Percentiles rank a stretch among this genome's conserved stretches.
Evolutionary conservation across 2,329 filamentous ascomycete species (phyloP).

Genomic region (Trichoderma polysporum): DNA sequence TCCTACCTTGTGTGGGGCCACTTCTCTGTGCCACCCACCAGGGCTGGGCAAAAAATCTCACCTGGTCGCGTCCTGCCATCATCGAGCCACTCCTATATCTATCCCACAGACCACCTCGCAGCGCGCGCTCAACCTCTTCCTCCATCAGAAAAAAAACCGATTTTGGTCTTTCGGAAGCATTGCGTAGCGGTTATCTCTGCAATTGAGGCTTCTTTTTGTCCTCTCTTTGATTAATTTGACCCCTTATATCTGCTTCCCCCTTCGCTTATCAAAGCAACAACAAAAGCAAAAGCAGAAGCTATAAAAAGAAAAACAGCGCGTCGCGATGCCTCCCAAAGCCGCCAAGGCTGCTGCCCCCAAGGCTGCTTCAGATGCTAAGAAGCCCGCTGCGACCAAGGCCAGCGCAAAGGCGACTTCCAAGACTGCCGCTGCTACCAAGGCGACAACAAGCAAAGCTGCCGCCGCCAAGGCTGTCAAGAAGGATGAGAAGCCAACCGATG

Average conservation of each 20-base stretch:
- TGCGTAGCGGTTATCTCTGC: not conserved
- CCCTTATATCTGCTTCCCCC: not conserved
- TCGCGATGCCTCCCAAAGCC: constrained; percentile 36
- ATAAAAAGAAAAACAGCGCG: constrained; percentile 1
- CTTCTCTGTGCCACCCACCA: constrained; percentile 19
- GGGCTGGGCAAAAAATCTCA: constrained; percentile 22
- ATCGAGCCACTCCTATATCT: constrained; percentile 18
- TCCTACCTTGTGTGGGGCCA: constrained; percentile 20
- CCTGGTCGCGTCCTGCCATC: constrained; percentile 22
- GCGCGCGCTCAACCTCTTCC: constrained; percentile 3
- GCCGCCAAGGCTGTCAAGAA: constrained; percentile 30
- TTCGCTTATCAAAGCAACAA: constrained; percentile 4
- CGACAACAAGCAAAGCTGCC: constrained; percentile 31
- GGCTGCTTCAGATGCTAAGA: constrained; percentile 29
- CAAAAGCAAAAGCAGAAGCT: not conserved
- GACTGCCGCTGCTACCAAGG: constrained; percentile 27
- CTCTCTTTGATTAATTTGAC: not conserved
- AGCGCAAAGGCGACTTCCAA: constrained; percentile 21
- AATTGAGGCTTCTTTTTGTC: constrained; percentile 3
- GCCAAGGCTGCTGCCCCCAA: constrained; percentile 25
- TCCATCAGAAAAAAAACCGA: not conserved
- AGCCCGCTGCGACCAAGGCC: constrained; percentile 24
- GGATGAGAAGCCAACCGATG: constrained; percentile 23
- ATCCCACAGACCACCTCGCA: constrained; percentile 13
- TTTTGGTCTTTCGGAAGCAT: not conserved